A percentile compares a stretch with the other conserved stretches of the same genome.
Conservation (phyloP, 148 eudicot species). For the Polygonum maritimum region DNA sequence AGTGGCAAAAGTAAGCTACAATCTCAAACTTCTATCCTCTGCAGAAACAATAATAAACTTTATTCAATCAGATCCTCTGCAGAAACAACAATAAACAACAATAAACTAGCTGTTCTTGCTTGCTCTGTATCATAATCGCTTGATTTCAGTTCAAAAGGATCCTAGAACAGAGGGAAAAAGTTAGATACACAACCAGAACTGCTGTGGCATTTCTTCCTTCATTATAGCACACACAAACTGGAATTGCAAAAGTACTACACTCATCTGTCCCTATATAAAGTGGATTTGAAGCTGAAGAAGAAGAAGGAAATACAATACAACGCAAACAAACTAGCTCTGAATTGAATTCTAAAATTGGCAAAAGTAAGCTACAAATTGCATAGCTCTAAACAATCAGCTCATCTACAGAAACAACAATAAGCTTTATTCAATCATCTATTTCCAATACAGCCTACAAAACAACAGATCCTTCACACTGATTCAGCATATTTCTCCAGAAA, state of each 20-base stretch:
- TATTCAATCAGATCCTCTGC: not conserved
- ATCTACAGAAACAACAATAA: not conserved
- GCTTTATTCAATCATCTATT: not conserved
- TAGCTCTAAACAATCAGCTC: not conserved
- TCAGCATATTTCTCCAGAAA: not conserved
- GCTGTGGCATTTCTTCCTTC: not conserved
- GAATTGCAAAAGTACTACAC: not conserved
- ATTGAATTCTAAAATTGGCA: not conserved
- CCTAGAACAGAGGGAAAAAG: slow-evolving; percentile 11
- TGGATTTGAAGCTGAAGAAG: not conserved
- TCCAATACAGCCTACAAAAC: not conserved
- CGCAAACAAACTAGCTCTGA: not conserved
- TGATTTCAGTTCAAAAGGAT: slow-evolving; percentile 38
- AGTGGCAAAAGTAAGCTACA: not conserved
- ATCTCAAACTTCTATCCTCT: not conserved
- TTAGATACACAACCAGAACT: not conserved
- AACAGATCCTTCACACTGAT: not conserved
- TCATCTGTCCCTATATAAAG: not conserved
- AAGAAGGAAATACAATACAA: not conserved
- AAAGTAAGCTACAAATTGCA: not conserved
- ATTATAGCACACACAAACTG: not conserved
- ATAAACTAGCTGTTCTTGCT: slow-evolving; percentile 15
- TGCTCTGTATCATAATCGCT: slow-evolving; percentile 20
- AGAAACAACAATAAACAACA: not conserved
- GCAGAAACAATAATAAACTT: not conserved